phyloP scores from a whole-genome alignment of 2,329 filamentous ascomycete genomes.

The Microcera coccophila region DNA sequence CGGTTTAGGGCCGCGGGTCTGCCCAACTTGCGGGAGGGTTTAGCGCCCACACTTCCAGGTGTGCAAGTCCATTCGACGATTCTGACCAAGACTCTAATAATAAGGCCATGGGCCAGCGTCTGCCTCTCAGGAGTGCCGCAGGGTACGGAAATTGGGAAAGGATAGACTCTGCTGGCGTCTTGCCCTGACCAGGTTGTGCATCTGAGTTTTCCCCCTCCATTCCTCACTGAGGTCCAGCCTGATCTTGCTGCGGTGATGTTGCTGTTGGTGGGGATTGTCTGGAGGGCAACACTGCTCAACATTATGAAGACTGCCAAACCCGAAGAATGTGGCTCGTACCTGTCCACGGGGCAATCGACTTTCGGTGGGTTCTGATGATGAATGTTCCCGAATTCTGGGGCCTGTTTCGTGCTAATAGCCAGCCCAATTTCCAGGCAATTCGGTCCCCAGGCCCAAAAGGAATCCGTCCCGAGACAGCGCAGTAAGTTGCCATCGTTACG shows the following conservation, averaged over 20 bases:
- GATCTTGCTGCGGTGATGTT: background rate
- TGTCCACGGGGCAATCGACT: slow-evolving; percentile 1
- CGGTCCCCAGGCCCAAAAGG: slow-evolving; percentile 11
- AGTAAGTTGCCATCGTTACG: slow-evolving; percentile 11
- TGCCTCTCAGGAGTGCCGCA: slow-evolving; percentile 10
- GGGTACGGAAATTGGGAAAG: slow-evolving; percentile 24
- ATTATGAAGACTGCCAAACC: slow-evolving; percentile 14
- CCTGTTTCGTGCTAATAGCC: slow-evolving; percentile 12
- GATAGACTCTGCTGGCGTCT: slow-evolving; percentile 14
- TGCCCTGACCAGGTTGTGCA: slow-evolving; percentile 1
- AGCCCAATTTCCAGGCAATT: slow-evolving; percentile 20
- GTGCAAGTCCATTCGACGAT: slow-evolving; percentile 12
- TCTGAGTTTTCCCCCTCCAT: background rate
- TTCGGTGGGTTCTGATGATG: slow-evolving; percentile 1
- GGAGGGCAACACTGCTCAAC: slow-evolving; percentile 6
- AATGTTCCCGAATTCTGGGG: background rate
- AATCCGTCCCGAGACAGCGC: slow-evolving; percentile 20
- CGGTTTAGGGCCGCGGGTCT: background rate
- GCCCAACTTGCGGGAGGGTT: background rate
- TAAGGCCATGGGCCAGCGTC: slow-evolving; percentile 18
- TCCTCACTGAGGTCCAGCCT: background rate
- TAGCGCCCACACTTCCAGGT: slow-evolving; percentile 10
- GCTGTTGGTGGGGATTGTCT: background rate
- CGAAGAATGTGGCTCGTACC: slow-evolving; percentile 3
- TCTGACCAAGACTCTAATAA: background rate